Evolutionary conservation across 1,284 basidiomycete species (phyloP).

Genomic region (Ganoderma leucocontextum): DNA sequence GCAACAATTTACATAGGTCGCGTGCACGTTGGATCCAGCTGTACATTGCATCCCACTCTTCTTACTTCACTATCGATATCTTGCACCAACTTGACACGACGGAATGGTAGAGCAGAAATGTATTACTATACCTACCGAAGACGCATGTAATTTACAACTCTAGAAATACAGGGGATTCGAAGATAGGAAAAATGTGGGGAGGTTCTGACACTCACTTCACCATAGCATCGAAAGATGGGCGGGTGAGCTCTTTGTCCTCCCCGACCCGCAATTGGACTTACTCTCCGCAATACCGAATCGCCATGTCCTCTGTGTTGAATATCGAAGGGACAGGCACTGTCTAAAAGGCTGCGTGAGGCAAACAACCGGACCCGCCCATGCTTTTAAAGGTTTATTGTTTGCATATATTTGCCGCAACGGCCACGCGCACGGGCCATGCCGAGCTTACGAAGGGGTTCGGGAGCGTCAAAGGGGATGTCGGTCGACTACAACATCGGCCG

Average conservation of each 20-base stretch:
- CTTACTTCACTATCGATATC: neutral
- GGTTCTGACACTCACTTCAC: conserved; percentile 80
- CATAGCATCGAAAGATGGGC: conserved; percentile 47
- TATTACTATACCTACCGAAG: too few species aligned
- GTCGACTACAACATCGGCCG: neutral
- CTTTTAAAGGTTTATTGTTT: conserved; percentile 26
- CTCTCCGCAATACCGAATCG: conserved; percentile 80
- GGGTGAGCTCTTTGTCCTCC: conserved; percentile 70
- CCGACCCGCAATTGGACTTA: conserved; percentile 45
- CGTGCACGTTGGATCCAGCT: too few species aligned
- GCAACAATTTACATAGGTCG: neutral
- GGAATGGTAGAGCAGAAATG: too few species aligned
- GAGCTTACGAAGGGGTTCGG: neutral
- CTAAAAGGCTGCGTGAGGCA: conserved; percentile 69
- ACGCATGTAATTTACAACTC: neutral
- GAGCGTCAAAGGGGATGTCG: neutral
- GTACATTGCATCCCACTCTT: neutral
- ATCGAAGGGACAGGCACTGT: conserved; percentile 73
- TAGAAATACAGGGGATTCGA: neutral
- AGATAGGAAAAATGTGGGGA: conserved; percentile 56
- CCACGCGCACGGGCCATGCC: neutral
- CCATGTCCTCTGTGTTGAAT: conserved; percentile 63
- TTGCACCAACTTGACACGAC: neutral
- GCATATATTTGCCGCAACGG: conserved; percentile 16
- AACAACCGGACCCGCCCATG: conserved; percentile 16